Evolutionary conservation across 1,139 yeast species (phyloP), one percentile per base, ranked within the genome.

Genomic region (Dujonia santamariae): DNA sequence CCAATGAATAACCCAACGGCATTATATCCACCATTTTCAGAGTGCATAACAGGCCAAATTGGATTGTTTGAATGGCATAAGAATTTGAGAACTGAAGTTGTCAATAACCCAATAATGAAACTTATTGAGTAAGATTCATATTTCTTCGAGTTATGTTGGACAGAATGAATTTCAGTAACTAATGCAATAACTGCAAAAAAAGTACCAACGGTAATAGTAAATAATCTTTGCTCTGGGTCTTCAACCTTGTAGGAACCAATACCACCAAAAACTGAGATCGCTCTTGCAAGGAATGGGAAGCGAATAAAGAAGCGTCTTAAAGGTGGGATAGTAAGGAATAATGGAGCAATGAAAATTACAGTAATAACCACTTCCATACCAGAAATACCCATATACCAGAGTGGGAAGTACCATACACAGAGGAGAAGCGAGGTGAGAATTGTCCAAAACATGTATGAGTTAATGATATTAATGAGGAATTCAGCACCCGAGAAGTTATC

Each of bases 361-460:
- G 58, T 42, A 32, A 87, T 67, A 2, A 80, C 74, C 0, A 85
- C 84, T 58, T 92, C 98, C 54, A 85, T 88, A 3, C 98, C 98
- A 2, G 96, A 84, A 38, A 92, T 82, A 7, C 97, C 97, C 97
- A 92, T 88, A 54, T 84, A 78, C 98, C 98, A 92, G 42, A 92
- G 69, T 13, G 98, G 98, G 69, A 92, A 92, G 63, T 85, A 87
- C 98, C 98, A 92, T 33, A 92, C 81, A 51, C 94, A 78, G 39
- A 94, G 72, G 35, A 88, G 84, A 42, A 92, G 65, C 0, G 96
- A 76, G 1, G 97, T 84, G 32, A 78, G 48, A 14, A 82, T 80
- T 0, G 97, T 72, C 96, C 97, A 92, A 54, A 85, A 85, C 38
- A 86, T 69, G 53, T 78, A 82, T 4, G 88, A 68, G 48, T 83